Conservation (phyloP, 441 rosid species). For the Mallotus japonicus region DNA sequence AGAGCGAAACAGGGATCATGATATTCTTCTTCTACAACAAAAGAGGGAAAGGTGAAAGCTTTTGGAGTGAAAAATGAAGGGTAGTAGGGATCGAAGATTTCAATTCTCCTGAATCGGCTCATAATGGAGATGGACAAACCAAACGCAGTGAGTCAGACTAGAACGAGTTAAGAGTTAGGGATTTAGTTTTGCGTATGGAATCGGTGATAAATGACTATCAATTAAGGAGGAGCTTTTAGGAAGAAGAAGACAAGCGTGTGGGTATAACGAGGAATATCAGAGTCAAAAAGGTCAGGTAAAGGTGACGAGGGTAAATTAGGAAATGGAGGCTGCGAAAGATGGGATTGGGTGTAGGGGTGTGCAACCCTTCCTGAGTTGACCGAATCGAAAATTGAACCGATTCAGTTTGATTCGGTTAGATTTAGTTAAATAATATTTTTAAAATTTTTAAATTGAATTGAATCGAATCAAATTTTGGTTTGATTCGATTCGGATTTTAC, state of each 20-base stretch:
- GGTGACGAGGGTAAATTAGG: slow-evolving; percentile 38
- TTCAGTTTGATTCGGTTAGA: no score
- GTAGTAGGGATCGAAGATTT: slow-evolving; percentile 56
- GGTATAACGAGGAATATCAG: slow-evolving; percentile 30
- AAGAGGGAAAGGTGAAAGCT: slow-evolving; percentile 39
- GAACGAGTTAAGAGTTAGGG: slow-evolving; percentile 16
- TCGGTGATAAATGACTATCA: not conserved
- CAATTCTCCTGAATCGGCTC: slow-evolving; percentile 61
- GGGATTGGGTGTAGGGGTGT: not conserved
- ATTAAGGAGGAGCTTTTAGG: not conserved
- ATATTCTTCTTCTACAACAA: slow-evolving; percentile 35
- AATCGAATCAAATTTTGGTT: no score
- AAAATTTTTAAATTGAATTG: no score
- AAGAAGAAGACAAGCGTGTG: slow-evolving; percentile 43
- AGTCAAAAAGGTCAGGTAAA: slow-evolving; percentile 28
- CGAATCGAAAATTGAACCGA: no score
- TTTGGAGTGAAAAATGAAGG: slow-evolving; percentile 43
- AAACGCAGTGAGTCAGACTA: slow-evolving; percentile 26
- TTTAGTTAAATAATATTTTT: no score
- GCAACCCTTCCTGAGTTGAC: no score
- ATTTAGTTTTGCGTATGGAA: not conserved
- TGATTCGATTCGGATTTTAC: no score
- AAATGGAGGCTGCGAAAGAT: not conserved
- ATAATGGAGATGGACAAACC: slow-evolving; percentile 33
- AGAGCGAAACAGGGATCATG: slow-evolving; percentile 40